Evolutionary conservation across 2,329 filamentous ascomycete species (phyloP).

Genomic region (Colletotrichum simmondsii): DNA sequence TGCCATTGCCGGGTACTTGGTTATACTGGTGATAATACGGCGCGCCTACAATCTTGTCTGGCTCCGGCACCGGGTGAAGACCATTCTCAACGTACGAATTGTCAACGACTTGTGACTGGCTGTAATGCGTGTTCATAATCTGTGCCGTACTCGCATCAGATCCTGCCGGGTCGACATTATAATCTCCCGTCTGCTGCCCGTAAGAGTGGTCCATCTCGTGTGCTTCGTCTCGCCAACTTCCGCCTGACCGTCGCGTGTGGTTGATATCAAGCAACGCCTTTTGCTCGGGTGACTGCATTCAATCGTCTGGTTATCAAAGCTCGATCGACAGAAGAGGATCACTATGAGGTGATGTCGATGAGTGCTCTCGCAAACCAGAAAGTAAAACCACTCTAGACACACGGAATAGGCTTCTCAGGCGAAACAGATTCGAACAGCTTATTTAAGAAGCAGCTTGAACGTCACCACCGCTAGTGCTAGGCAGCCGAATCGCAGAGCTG

Average conservation of each 20-base stretch:
- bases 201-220: slow-evolving; percentile 2
- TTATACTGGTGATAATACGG: neutral
- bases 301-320: neutral
- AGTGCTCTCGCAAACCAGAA: too few species aligned
- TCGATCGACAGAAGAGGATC: too few species aligned
- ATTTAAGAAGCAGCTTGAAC: neutral
- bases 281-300: neutral
- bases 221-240: neutral
- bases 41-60: slow-evolving; percentile 8
- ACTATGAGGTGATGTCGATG: neutral
- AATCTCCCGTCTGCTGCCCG: neutral
- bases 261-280: neutral
- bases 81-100: slow-evolving; percentile 13
- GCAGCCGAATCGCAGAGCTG: slow-evolving; percentile 2
- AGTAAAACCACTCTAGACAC: too few species aligned
- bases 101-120: neutral
- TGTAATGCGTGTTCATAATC: neutral
- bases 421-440: neutral
- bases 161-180: neutral
- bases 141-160: neutral
- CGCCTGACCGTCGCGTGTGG: neutral
- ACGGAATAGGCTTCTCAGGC: neutral
- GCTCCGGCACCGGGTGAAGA: slow-evolving; percentile 7
- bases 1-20: neutral
- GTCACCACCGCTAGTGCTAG: neutral